Percentiles rank a stretch among this genome's conserved stretches.
These are phyloP conservation scores for Agapanthus africanus DNA, from an alignment of 106 monocot genomes.

Conservation along the genomic window DNA sequence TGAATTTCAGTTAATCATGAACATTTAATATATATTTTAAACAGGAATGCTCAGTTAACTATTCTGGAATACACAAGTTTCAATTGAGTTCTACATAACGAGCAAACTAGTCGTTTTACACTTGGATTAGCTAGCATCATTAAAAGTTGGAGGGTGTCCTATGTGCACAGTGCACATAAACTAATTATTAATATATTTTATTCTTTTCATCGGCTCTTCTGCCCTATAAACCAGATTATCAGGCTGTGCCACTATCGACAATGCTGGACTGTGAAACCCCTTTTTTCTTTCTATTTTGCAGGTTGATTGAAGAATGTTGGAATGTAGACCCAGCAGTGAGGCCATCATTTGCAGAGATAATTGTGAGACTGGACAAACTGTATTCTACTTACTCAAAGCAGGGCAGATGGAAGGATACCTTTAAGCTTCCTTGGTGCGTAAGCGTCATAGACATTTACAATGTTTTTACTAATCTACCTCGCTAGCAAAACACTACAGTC, in stretches of 20 bases:
- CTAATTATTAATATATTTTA: not conserved
- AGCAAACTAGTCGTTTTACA: not conserved
- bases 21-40: no score
- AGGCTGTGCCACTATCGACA: not conserved
- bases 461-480: no score
- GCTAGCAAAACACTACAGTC: no score
- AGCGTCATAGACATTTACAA: no score
- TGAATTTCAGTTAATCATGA: no score
- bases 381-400: slow-evolving; percentile 20
- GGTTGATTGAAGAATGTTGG: slow-evolving; percentile 32
- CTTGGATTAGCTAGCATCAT: not conserved
- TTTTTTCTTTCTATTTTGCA: slow-evolving; percentile 19
- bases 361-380: slow-evolving; percentile 28
- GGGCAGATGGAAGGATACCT: slow-evolving; percentile 70
- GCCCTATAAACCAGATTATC: not conserved
- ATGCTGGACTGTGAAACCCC: not conserved
- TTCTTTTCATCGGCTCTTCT: not conserved
- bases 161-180: not conserved
- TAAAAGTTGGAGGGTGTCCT: no score
- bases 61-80: no score
- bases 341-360: slow-evolving; percentile 24
- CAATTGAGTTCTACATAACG: no score
- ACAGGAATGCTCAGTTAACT: no score
- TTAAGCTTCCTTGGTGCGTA: slow-evolving; percentile 79
- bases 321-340: slow-evolving; percentile 14